These are phyloP conservation scores for Gymnopilus dilepis DNA, from an alignment of 768 basidiomycete genomes.

Conservation along the genomic window DNA sequence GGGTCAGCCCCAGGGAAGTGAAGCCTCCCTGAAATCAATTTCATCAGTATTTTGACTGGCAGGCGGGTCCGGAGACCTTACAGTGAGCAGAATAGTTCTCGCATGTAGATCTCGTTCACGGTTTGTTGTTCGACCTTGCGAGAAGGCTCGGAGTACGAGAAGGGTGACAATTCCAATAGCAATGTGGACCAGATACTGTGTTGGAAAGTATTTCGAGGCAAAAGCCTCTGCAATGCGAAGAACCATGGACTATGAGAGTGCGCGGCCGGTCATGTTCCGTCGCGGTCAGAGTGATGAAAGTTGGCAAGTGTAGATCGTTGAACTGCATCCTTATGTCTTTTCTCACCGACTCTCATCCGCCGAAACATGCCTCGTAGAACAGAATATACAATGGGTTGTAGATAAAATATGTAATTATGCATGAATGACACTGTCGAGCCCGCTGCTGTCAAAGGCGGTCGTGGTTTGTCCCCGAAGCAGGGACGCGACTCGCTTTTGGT, in stretches of 20 bases:
- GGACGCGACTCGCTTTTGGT: conserved; percentile 22
- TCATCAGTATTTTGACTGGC: conserved; percentile 9
- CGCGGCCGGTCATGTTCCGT: neutral
- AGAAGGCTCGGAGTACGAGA: conserved; percentile 59
- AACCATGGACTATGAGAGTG: conserved; percentile 29
- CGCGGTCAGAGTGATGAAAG: neutral
- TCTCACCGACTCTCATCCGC: conserved; percentile 7
- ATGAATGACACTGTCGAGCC: neutral
- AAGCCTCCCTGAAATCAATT: conserved; percentile 58
- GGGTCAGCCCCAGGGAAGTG: conserved; percentile 71
- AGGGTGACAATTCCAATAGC: conserved; percentile 47
- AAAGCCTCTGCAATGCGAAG: conserved; percentile 33
- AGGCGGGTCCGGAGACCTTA: conserved; percentile 36
- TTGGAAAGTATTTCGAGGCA: conserved; percentile 51
- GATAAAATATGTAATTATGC: neutral
- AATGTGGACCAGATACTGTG: conserved; percentile 62
- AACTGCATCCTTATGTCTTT: neutral
- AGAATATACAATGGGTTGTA: neutral
- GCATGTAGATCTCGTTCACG: conserved; percentile 80
- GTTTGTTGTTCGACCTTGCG: conserved; percentile 72
- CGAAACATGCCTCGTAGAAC: neutral
- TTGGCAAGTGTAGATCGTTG: neutral
- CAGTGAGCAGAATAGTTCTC: conserved; percentile 73
- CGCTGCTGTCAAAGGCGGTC: conserved; percentile 3
- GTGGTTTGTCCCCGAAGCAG: conserved; percentile 15